These are phyloP conservation scores for Anastatica hierochuntica DNA, from an alignment of 345 rosid genomes.

Conservation along the genomic window DNA sequence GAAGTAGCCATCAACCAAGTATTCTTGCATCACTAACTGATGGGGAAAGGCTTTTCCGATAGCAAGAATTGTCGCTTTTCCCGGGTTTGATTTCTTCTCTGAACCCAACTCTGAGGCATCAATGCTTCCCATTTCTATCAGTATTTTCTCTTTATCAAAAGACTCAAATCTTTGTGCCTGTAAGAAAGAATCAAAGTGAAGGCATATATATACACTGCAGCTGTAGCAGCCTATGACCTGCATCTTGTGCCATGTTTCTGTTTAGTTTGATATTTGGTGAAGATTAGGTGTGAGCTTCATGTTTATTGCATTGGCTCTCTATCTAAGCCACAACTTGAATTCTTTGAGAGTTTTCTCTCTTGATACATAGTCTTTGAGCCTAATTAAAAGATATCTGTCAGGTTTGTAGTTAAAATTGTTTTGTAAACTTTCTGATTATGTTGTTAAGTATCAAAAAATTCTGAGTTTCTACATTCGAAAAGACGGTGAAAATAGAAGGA, in stretches of 20 bases:
- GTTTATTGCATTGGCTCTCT: constrained; percentile 22
- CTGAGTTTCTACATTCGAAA: constrained; percentile 2
- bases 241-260: constrained; percentile 11
- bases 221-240: constrained; percentile 5
- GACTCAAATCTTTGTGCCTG: constrained; percentile 8
- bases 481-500: not conserved
- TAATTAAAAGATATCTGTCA: no score
- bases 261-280: constrained; percentile 31
- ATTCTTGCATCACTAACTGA: constrained; percentile 95
- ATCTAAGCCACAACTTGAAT: not conserved
- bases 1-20: constrained; percentile 86
- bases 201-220: constrained; percentile 7
- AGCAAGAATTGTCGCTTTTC: constrained; percentile 81
- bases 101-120: constrained; percentile 22
- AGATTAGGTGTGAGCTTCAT: constrained; percentile 38
- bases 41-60: constrained; percentile 91
- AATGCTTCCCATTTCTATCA: constrained; percentile 45
- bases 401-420: not conserved
- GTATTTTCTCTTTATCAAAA: constrained; percentile 1
- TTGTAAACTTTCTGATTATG: not conserved
- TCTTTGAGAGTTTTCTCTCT: no score
- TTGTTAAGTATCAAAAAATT: constrained; percentile 11
- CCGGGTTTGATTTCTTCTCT: constrained; percentile 30
- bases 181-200: constrained; percentile 12
- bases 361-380: no score